These are phyloP conservation scores for Pyrenophora teres DNA, from an alignment of 2,329 filamentous ascomycete genomes.

Conservation along the genomic window DNA sequence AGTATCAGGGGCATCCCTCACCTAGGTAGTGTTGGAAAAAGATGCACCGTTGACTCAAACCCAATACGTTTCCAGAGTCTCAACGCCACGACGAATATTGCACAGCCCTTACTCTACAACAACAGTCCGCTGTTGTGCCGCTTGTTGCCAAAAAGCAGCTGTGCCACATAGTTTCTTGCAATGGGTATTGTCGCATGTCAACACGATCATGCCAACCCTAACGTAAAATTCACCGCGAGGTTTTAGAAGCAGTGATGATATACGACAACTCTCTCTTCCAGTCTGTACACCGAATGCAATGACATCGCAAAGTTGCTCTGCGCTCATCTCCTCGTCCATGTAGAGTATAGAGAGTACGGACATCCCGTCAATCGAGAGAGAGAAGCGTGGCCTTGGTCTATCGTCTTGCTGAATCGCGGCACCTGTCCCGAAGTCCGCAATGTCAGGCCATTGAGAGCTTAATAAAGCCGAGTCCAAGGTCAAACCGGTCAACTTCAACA, in stretches of 20 bases:
- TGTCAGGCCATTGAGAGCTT: background rate
- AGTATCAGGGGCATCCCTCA: too few species aligned
- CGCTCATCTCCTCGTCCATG: background rate
- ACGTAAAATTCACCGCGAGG: background rate
- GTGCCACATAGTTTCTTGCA: background rate
- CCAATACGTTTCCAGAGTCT: too few species aligned
- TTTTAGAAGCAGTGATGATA: background rate
- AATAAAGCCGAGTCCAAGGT: background rate
- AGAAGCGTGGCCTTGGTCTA: background rate
- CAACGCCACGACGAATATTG: background rate
- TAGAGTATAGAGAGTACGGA: background rate
- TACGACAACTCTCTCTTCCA: background rate
- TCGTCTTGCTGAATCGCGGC: background rate
- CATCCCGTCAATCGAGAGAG: background rate
- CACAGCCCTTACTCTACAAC: background rate
- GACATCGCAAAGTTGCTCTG: background rate
- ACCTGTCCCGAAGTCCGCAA: background rate
- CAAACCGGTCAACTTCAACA: background rate
- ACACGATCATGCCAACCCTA: slow-evolving; percentile 1
- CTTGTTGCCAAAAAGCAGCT: background rate
- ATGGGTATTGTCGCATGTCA: background rate
- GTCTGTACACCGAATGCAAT: background rate
- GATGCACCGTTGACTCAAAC: too few species aligned
- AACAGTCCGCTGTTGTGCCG: background rate
- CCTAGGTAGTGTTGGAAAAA: too few species aligned